Evolutionary conservation across 2,329 filamentous ascomycete genomes (phyloP), one percentile per base, ranked within the genome.

Genomic region (Fusarium albosuccineum): DNA sequence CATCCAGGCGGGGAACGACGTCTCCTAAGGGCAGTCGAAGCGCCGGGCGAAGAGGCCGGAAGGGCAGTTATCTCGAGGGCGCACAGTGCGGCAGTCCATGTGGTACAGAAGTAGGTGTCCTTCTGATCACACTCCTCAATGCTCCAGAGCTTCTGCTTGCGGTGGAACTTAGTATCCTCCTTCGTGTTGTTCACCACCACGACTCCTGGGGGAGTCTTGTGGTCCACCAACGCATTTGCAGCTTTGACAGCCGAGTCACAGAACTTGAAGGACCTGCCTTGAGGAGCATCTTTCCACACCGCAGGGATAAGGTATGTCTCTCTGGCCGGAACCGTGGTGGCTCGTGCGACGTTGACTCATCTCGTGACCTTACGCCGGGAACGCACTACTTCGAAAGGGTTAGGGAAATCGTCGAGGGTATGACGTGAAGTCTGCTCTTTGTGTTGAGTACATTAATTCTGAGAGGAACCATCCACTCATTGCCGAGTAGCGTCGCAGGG

Each of bases 151-250:
- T 48, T 48, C 27, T 41, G 34, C 14, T 41, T 41, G 4, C 44
- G 34, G 14, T 48, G 53, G 13, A 56, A 11, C n/a, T 56, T 48
- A n/a, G 36, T 29, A 9, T 27, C 17, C 29, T 37, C 26, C 34
- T 37, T 41, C n/a, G 33, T 48, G 41, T 39, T 56, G 14, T 56
- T 48, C 3, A 50, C 36, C 14, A 54, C 16, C 3, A 45, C 40
- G 11, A 54, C 29, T 4, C 39, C 51, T 5, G 51, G 51, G 13
- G 14, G 39, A 9, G 27, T 27, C 5, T 54, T 30, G 27, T 44
- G 29, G 40, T 54, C 51, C 3, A 44, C 16, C 7, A 54, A n/a
- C 10, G 34, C 49, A 29, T 30, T 11, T 6, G 40, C 8, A 1
- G 36, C 49, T 2, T 14, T 40, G 1, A 4, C 8, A 3, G 26